These are phyloP conservation scores for Dacryopinax primogenitus DNA, from an alignment of 768 basidiomycete genomes.

Conservation along the genomic window DNA sequence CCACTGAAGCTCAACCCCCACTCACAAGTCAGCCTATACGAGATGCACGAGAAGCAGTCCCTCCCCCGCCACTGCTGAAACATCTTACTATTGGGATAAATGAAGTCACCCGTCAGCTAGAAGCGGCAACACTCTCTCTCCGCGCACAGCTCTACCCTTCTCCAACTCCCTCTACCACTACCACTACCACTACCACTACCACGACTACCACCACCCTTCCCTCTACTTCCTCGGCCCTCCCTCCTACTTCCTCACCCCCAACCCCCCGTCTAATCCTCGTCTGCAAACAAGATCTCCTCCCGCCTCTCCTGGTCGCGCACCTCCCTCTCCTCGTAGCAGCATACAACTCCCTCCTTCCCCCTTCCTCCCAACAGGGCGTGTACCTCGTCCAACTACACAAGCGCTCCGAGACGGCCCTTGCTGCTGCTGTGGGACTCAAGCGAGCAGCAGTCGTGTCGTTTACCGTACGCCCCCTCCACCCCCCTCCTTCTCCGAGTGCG, in stretches of 20 bases:
- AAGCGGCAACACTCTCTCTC: conserved; percentile 34
- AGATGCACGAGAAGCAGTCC: neutral
- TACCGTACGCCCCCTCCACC: conserved; percentile 38
- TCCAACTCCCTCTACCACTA: conserved; percentile 1
- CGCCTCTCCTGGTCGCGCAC: conserved; percentile 57
- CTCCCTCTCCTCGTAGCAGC: conserved; percentile 65
- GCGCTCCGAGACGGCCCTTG: conserved; percentile 50
- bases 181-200: neutral
- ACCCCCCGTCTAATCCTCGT: conserved; percentile 40
- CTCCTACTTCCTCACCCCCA: conserved; percentile 2
- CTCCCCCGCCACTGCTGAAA: conserved; percentile 32
- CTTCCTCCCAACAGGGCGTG: conserved; percentile 22
- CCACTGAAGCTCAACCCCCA: no score
- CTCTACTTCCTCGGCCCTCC: conserved; percentile 14
- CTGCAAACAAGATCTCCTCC: conserved; percentile 64
- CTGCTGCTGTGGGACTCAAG: conserved; percentile 50
- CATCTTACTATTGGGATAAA: conserved; percentile 63
- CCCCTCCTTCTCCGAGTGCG: neutral
- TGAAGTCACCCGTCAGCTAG: conserved; percentile 60
- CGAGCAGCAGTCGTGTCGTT: conserved; percentile 55
- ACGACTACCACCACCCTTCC: conserved; percentile 10
- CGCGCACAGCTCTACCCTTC: neutral
- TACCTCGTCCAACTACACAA: conserved; percentile 53
- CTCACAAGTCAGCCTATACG: no score
- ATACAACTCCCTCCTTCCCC: conserved; percentile 42